Evolutionary conservation across 495 filamentous ascomycete species (phyloP).

Genomic region (Penicillium samsonianum): DNA sequence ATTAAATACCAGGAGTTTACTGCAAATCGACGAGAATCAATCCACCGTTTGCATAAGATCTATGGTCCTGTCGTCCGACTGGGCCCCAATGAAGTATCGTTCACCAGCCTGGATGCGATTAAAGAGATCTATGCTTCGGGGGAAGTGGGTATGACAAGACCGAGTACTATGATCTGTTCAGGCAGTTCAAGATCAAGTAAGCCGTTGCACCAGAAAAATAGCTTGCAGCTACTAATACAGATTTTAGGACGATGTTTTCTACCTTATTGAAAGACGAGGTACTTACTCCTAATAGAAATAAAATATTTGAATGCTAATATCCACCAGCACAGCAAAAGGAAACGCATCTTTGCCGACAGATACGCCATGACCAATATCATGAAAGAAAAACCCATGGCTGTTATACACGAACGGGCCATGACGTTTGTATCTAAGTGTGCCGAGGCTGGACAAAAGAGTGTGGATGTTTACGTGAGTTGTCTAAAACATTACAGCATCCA

Average conservation of each 20-base stretch:
- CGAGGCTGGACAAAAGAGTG: constrained; percentile 37
- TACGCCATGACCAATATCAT: constrained; percentile 69
- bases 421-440: constrained; percentile 54
- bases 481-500: not conserved
- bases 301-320: constrained; percentile 5
- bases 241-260: constrained; percentile 59
- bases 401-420: constrained; percentile 54
- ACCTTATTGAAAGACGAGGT: constrained; percentile 58
- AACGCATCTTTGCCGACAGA: constrained; percentile 60
- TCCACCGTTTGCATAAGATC: constrained; percentile 55
- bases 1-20: constrained; percentile 61
- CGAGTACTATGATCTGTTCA: constrained; percentile 65
- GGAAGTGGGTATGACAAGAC: constrained; percentile 71
- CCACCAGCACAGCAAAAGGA: constrained; percentile 58
- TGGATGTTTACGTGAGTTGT: constrained; percentile 59
- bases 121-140: constrained; percentile 66
- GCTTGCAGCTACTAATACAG: constrained; percentile 3
- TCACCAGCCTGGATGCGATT: constrained; percentile 57
- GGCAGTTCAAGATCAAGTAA: constrained; percentile 55
- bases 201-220: constrained; percentile 14
- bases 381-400: constrained; percentile 49
- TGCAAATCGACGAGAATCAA: constrained; percentile 52
- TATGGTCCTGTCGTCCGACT: constrained; percentile 61
- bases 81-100: constrained; percentile 62
- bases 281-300: not conserved